Base-by-base conservation (phyloP, 306 rosid species). In the Oemleria cerasiformis region DNA sequence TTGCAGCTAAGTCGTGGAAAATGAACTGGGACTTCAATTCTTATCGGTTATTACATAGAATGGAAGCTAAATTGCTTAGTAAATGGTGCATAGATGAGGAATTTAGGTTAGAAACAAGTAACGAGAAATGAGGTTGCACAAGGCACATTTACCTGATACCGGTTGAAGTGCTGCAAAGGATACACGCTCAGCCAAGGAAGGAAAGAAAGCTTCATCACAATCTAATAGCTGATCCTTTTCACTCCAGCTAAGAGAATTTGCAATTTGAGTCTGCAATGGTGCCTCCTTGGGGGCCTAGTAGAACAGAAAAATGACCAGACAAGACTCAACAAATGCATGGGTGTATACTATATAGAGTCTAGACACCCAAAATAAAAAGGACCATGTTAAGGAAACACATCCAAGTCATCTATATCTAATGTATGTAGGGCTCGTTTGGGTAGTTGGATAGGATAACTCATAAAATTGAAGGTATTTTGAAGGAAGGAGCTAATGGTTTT, bases 141-240 rank as follows among this genome's bases (percentile, higher is more conserved):
- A 61, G 17, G 34, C 40, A 68, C 16, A 45, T n/a, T 68, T 78
- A 70, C 88, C 88, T 75, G 88, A 75, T 36, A 84, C 66, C 23
- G 83, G 79, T 64, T 84, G 88, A 68, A 84, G 75, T 17, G 83
- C 83, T 30, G 81, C 81, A 67, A 84, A 84, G n/a, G 88, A 81
- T 15, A 81, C 70, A 57, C 81, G 76, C 70, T 81, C 88, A 7
- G 79, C 63, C 23, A 76, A 51, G 51, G 88, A 78, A 41, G 85
- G 85, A 51, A 81, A 62, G 68, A 81, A 84, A 69, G 78, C 76
- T 73, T 73, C 72, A 81, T 81, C 83, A 53, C 78, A 72, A 39
- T 78, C 81, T 41, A 78, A 19, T 15, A 21, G 71, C 7, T 74
- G 80, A 20, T 70, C 81, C 65, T 55, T 81, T 64, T 78, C 85